Conservation (phyloP, 1,139 yeast genomes). For the Blastobotrys petasosporus region DNA sequence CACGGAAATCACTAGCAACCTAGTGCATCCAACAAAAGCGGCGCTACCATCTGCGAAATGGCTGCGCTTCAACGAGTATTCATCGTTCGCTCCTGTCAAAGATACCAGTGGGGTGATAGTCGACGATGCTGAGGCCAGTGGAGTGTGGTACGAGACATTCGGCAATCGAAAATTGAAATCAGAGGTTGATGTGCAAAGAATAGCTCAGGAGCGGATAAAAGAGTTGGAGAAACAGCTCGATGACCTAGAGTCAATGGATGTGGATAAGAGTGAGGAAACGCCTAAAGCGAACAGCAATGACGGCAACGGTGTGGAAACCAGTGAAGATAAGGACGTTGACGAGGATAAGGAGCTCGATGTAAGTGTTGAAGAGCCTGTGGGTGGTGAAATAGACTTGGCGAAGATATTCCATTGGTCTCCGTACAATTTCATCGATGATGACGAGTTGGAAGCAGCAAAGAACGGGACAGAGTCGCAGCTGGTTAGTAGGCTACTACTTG, state of each 20-base stretch:
- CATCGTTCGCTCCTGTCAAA: conserved; percentile 70
- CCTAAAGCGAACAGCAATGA: conserved; percentile 9
- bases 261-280: conserved; percentile 11
- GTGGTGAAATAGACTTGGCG: conserved; percentile 34
- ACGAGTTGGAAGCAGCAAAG: conserved; percentile 46
- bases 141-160: conserved; percentile 73
- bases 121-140: conserved; percentile 55
- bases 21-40: conserved; percentile 84
- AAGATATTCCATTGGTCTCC: conserved; percentile 53
- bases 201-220: conserved; percentile 9
- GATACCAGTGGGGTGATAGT: conserved; percentile 70
- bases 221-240: conserved; percentile 11
- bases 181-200: conserved; percentile 15
- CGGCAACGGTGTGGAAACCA: conserved; percentile 12
- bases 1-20: conserved; percentile 61
- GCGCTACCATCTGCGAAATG: conserved; percentile 77
- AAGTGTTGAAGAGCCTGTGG: conserved; percentile 5
- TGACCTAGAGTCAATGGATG: conserved; percentile 2
- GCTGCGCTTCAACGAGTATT: conserved; percentile 60
- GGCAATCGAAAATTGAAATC: conserved; percentile 45
- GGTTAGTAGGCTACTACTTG: conserved; percentile 50
- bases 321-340: conserved; percentile 14
- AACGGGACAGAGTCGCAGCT: conserved; percentile 46
- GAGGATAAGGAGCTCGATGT: conserved; percentile 14
- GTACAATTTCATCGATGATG: conserved; percentile 45